Percentiles rank a stretch among this genome's conserved stretches.
Evolutionary conservation across 176 grass and related monocot species (phyloP).

Genomic region (Elaeis guineensis): DNA sequence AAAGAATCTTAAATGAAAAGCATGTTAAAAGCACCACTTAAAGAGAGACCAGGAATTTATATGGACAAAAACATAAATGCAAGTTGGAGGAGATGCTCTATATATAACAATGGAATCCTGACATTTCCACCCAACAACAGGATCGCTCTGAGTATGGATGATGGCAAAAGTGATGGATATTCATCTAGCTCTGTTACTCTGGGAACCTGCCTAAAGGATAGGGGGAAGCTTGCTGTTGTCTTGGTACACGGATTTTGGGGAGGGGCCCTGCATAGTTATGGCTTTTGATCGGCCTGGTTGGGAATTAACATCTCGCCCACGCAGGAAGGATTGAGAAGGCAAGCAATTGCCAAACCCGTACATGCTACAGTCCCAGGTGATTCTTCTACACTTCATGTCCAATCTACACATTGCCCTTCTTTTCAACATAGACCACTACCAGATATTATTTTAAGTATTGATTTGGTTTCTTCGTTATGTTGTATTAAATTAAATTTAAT

Average conservation of each 20-base stretch:
- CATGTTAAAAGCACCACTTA: no score
- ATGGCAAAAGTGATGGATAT: conserved; percentile 28
- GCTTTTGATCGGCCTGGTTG: conserved; percentile 94
- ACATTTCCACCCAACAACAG: no score
- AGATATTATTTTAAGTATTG: no score
- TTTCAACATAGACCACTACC: no score
- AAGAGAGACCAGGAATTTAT: no score
- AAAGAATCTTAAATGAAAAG: no score
- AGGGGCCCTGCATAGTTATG: conserved; percentile 57
- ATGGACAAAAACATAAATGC: no score
- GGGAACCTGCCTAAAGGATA: conserved; percentile 40
- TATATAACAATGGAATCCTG: no score
- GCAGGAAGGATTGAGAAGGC: conserved; percentile 90
- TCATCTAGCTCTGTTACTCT: conserved; percentile 27
- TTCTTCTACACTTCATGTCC: conserved; percentile 13
- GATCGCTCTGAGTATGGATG: conserved; percentile 38
- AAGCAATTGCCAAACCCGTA: conserved; percentile 70
- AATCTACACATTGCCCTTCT: no score
- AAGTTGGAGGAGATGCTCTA: no score
- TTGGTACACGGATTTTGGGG: conserved; percentile 96
- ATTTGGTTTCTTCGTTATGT: no score
- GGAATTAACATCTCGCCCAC: conserved; percentile 78
- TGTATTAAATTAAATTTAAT: no score
- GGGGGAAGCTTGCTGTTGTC: conserved; percentile 51
- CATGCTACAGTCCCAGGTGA: conserved; percentile 86